Conservation (phyloP, 2,329 filamentous ascomycete species). For the Arthroderma sp. region DNA sequence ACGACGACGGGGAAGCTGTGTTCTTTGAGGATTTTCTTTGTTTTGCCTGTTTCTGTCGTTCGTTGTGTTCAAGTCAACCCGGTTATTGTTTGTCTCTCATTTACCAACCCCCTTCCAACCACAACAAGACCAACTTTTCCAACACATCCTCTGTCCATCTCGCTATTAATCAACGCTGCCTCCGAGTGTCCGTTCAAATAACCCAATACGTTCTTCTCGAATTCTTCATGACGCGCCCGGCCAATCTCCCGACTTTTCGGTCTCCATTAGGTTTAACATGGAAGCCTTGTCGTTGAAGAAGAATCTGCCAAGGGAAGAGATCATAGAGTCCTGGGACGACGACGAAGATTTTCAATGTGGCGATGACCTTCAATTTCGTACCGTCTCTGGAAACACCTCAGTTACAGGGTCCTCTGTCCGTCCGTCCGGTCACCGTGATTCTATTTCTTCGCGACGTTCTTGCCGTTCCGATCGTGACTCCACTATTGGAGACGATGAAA, state of each 20-base stretch:
- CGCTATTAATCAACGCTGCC: too few species aligned
- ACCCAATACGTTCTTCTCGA: neutral
- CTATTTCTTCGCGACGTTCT: slow-evolving; percentile 68
- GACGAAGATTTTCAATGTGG: slow-evolving; percentile 35
- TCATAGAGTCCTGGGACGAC: slow-evolving; percentile 38
- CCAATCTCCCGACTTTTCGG: slow-evolving; percentile 1
- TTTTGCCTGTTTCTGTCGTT: too few species aligned
- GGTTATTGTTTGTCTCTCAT: too few species aligned
- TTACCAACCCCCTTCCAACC: too few species aligned
- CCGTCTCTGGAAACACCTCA: slow-evolving; percentile 33
- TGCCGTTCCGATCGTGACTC: slow-evolving; percentile 73
- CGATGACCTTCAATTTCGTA: slow-evolving; percentile 34
- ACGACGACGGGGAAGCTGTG: too few species aligned
- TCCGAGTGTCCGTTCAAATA: too few species aligned
- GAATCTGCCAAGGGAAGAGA: slow-evolving; percentile 22
- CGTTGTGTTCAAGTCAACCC: too few species aligned
- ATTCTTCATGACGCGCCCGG: slow-evolving; percentile 3
- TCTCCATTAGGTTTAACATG: slow-evolving; percentile 18
- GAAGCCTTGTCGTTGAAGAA: slow-evolving; percentile 23
- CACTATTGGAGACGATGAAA: slow-evolving; percentile 59
- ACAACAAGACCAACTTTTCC: too few species aligned
- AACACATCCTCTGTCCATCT: too few species aligned
- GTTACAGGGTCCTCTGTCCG: slow-evolving; percentile 31
- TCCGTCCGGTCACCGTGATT: slow-evolving; percentile 48
- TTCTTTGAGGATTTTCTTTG: too few species aligned